These are phyloP conservation scores for Salix suchowensis DNA, from an alignment of 345 rosid genomes.

Conservation along the genomic window DNA sequence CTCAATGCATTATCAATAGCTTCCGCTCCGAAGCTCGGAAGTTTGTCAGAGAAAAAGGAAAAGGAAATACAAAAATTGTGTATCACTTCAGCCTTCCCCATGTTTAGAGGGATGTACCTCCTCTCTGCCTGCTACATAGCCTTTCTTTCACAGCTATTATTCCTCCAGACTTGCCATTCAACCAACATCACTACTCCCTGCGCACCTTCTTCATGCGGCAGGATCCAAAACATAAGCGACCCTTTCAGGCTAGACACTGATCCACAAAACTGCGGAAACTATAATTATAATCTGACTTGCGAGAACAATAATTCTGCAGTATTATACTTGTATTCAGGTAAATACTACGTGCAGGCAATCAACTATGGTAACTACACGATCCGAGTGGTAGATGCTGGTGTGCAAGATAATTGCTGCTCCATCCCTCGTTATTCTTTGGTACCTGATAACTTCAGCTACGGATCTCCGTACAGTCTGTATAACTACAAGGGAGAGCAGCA, in stretches of 20 bases:
- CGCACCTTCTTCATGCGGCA: constrained; percentile 18
- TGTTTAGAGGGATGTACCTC: no score
- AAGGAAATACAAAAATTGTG: no score
- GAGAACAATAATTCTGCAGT: constrained; percentile 21
- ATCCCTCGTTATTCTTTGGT: neutral
- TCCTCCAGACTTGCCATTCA: neutral
- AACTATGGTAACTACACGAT: constrained; percentile 7
- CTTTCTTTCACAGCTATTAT: neutral
- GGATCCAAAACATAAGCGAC: neutral
- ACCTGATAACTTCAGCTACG: neutral
- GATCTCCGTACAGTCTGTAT: neutral
- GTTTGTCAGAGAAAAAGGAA: no score
- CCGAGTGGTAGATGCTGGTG: constrained; percentile 9
- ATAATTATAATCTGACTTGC: constrained; percentile 5
- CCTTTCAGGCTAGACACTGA: constrained; percentile 6
- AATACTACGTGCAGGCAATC: constrained; percentile 12
- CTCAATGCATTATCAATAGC: neutral
- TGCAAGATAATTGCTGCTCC: neutral
- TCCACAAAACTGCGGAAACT: neutral
- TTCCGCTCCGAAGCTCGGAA: neutral
- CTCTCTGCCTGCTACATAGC: neutral
- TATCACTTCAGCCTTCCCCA: no score
- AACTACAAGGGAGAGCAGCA: neutral
- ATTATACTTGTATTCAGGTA: constrained; percentile 4
- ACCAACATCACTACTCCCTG: no score